Conservation (phyloP, 1,284 basidiomycete genomes). For the Exobasidium rhododendri region DNA sequence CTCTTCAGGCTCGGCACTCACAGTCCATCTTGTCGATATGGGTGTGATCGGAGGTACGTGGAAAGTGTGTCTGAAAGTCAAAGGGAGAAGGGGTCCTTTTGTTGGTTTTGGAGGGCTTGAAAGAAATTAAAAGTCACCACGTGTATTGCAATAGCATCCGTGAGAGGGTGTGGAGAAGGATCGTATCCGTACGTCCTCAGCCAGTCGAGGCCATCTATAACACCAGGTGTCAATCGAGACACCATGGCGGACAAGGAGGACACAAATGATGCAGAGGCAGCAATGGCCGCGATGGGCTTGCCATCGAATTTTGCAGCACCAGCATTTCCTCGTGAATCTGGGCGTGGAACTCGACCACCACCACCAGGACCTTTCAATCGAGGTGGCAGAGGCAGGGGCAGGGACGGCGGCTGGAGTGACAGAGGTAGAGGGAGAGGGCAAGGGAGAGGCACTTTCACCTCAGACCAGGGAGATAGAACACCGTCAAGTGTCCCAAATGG, state of each 20-base stretch:
- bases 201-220: too few species aligned
- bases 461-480: background rate
- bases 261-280: background rate
- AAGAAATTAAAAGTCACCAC: background rate
- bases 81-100: background rate
- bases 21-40: conserved; percentile 19
- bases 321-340: background rate
- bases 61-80: background rate
- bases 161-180: background rate
- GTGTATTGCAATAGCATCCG: background rate
- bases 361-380: conserved; percentile 2
- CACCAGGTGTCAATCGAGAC: too few species aligned
- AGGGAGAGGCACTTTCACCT: background rate
- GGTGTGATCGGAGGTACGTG: background rate
- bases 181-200: too few species aligned
- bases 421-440: background rate
- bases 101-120: background rate
- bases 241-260: background rate
- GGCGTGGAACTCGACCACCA: background rate
- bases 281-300: conserved; percentile 11
- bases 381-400: background rate
- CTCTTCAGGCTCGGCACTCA: conserved; percentile 12
- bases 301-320: conserved; percentile 7
- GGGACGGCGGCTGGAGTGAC: background rate
- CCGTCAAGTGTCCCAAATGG: background rate